These are phyloP conservation scores for Fusarium anguioides DNA, from an alignment of 2,329 filamentous ascomycete genomes.

Conservation along the genomic window DNA sequence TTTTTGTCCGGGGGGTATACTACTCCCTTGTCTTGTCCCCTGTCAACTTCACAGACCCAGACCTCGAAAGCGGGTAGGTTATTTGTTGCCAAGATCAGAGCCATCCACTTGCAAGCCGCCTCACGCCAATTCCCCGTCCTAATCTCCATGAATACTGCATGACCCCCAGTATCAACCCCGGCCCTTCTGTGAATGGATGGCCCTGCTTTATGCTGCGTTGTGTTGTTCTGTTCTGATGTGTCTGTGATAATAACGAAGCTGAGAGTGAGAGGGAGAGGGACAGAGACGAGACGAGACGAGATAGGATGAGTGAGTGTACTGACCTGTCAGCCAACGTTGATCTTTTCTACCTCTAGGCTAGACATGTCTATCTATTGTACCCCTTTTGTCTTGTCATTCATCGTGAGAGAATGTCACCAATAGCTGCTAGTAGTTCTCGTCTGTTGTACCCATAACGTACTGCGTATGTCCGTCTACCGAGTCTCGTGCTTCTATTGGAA, in stretches of 20 bases:
- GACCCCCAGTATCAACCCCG: slow-evolving; percentile 11
- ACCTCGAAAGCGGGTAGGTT: slow-evolving; percentile 13
- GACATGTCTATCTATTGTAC: slow-evolving; percentile 23
- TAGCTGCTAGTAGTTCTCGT: background rate
- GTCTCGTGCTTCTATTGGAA: slow-evolving; percentile 16
- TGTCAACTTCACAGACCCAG: slow-evolving; percentile 23
- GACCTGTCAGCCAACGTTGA: slow-evolving; percentile 11
- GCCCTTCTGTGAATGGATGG: slow-evolving; percentile 7
- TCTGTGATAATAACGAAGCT: slow-evolving; percentile 1
- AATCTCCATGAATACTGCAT: slow-evolving; percentile 28
- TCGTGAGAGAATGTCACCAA: slow-evolving; percentile 2
- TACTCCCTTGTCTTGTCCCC: slow-evolving; percentile 15
- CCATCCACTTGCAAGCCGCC: slow-evolving; percentile 29
- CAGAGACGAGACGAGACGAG: background rate
- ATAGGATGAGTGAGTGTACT: background rate
- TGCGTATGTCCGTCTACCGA: background rate
- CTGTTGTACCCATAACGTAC: no score
- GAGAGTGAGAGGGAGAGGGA: slow-evolving; percentile 4
- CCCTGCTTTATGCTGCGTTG: slow-evolving; percentile 3
- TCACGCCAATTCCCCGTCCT: slow-evolving; percentile 37
- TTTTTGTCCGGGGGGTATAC: slow-evolving; percentile 18
- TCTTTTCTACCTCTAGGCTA: slow-evolving; percentile 29
- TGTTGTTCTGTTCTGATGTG: background rate
- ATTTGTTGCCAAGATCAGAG: slow-evolving; percentile 23
- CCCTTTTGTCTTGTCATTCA: slow-evolving; percentile 16